Evolutionary conservation across 108 stramenopile genomes (phyloP).

Genomic region (Schizochytrium sp.): DNA sequence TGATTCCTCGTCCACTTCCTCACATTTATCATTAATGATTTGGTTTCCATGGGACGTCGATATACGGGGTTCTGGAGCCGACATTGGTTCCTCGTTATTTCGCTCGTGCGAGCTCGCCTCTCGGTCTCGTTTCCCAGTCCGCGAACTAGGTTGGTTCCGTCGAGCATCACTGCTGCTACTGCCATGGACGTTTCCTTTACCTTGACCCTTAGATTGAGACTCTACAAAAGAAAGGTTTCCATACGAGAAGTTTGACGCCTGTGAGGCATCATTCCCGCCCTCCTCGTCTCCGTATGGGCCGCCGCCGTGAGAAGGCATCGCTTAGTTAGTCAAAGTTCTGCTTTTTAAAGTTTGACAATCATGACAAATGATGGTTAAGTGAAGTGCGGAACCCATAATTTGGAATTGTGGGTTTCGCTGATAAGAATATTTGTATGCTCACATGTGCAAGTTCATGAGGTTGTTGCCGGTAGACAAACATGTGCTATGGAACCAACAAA

Average conservation of each 20-base stretch:
- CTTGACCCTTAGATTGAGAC: neutral
- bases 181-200: neutral
- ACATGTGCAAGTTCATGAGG: no score
- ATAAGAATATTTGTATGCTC: no score
- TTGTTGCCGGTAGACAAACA: no score
- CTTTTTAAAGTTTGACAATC: no score
- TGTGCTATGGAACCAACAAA: no score
- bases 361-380: no score
- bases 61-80: no score
- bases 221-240: constrained; percentile 10
- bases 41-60: neutral
- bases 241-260: constrained; percentile 52
- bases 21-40: neutral
- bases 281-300: neutral
- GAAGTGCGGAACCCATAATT: no score
- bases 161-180: neutral
- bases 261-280: neutral
- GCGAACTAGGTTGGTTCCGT: neutral
- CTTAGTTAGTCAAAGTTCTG: no score
- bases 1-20: neutral
- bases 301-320: neutral
- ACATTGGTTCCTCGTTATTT: neutral
- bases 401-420: no score
- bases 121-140: neutral
- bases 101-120: neutral